phyloP scores from a whole-genome alignment of 192 early-diverging fungal genomes.

The Phlyctochytrium arcticum region DNA sequence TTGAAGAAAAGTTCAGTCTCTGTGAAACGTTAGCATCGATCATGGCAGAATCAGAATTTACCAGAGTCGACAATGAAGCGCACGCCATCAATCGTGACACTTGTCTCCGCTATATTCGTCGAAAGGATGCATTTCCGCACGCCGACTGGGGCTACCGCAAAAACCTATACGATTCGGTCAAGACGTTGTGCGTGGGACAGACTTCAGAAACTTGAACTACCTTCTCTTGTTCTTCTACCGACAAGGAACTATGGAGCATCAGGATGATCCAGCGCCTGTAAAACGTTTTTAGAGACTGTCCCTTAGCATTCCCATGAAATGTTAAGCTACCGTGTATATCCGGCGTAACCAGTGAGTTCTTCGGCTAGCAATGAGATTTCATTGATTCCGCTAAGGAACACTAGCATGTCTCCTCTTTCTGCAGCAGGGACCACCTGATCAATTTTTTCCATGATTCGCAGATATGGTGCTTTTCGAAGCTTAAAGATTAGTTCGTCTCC shows the following conservation, averaged over 20 bases:
- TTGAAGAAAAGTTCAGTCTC: slow-evolving; percentile 34
- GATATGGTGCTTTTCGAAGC: slow-evolving; percentile 49
- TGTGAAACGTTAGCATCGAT: not conserved
- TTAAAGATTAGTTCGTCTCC: too few species aligned
- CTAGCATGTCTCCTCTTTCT: slow-evolving; percentile 61
- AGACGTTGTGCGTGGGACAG: slow-evolving; percentile 39
- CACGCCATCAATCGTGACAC: slow-evolving; percentile 75
- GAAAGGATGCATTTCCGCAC: slow-evolving; percentile 72
- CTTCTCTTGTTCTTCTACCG: slow-evolving; percentile 66
- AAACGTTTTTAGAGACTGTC: not conserved
- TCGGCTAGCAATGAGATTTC: slow-evolving; percentile 55
- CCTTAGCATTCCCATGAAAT: slow-evolving; percentile 4
- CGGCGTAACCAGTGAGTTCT: slow-evolving; percentile 51
- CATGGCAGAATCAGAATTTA: too few species aligned
- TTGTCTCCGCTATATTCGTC: slow-evolving; percentile 83
- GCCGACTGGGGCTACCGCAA: slow-evolving; percentile 49
- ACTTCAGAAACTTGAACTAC: slow-evolving; percentile 7
- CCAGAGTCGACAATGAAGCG: slow-evolving; percentile 68
- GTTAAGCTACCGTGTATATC: slow-evolving; percentile 26
- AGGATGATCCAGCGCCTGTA: slow-evolving; percentile 61
- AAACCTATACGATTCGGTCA: slow-evolving; percentile 65
- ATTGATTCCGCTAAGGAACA: slow-evolving; percentile 65
- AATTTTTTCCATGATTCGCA: slow-evolving; percentile 55
- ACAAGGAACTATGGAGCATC: slow-evolving; percentile 57
- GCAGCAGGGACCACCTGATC: slow-evolving; percentile 50